Evolutionary conservation across 495 filamentous ascomycete genomes (phyloP).

Genomic region (Neurospora sp.): DNA sequence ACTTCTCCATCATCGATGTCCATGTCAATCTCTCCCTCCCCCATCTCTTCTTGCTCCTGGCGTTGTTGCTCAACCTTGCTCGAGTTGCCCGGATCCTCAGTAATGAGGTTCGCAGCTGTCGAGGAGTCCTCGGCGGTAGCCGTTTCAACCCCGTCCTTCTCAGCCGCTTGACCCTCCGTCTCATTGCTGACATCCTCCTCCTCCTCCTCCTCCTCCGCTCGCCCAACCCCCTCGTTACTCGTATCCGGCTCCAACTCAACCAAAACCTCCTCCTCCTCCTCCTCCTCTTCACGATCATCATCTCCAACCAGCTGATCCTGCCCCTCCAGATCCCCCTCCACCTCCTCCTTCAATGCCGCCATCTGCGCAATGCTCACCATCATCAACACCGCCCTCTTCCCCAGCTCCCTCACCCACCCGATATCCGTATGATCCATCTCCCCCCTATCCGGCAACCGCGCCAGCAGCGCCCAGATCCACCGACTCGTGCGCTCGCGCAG

Average conservation of each 20-base stretch:
- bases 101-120: background rate
- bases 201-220: conserved; percentile 8
- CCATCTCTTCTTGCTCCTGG: conserved; percentile 12
- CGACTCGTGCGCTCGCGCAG: conserved; percentile 39
- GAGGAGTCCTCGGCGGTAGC: background rate
- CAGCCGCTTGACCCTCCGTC: background rate
- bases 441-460: conserved; percentile 44
- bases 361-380: conserved; percentile 42
- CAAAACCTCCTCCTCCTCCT: conserved; percentile 10
- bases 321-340: conserved; percentile 19
- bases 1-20: conserved; percentile 39
- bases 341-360: conserved; percentile 28
- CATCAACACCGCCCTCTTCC: conserved; percentile 46
- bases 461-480: conserved; percentile 57
- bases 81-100: background rate
- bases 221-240: conserved; percentile 10
- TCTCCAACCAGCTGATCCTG: conserved; percentile 8
- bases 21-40: conserved; percentile 32
- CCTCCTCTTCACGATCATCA: conserved; percentile 22
- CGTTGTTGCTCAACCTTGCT: conserved; percentile 11
- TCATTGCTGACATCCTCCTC: background rate
- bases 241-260: conserved; percentile 14
- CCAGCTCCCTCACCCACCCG: conserved; percentile 47
- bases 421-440: conserved; percentile 49
- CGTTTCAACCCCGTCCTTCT: background rate